Evolutionary conservation across 345 rosid genomes (phyloP).

Genomic region (Conringia planisiliqua): DNA sequence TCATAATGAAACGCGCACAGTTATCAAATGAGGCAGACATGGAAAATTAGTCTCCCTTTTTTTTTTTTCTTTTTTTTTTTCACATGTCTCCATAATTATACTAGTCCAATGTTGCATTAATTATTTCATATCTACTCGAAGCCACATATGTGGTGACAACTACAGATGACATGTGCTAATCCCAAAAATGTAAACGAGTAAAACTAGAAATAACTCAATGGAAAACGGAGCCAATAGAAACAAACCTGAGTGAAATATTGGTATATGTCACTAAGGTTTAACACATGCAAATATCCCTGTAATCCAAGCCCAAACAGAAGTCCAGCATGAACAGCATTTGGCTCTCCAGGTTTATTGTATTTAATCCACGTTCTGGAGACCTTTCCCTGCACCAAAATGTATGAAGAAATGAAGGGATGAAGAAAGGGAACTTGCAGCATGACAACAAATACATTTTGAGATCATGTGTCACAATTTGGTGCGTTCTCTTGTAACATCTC

Average conservation of each 20-base stretch:
- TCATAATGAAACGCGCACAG: neutral
- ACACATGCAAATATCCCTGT: conserved; percentile 84
- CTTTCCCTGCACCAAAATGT: conserved; percentile 64
- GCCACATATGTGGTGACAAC: conserved; percentile 1
- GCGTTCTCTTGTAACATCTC: neutral
- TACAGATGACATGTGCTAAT: conserved; percentile 2
- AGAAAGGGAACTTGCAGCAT: conserved; percentile 9
- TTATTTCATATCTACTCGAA: neutral
- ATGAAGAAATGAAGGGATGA: neutral
- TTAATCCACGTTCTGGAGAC: conserved; percentile 94
- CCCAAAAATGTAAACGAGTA: neutral
- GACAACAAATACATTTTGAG: conserved; percentile 7
- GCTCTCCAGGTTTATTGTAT: conserved; percentile 88
- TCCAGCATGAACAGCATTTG: conserved; percentile 87
- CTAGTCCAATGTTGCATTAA: conserved; percentile 10
- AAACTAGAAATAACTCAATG: neutral
- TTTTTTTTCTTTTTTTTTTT: too few relatives aligned
- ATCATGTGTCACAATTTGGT: neutral
- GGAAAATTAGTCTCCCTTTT: conserved; percentile 9
- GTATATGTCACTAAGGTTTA: conserved; percentile 75
- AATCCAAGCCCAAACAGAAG: conserved; percentile 92
- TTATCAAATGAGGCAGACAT: conserved; percentile 6
- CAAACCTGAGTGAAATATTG: conserved; percentile 79
- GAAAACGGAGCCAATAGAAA: conserved; percentile 9
- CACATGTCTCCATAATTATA: too few relatives aligned